Conservation (phyloP, 2,329 filamentous ascomycete genomes). For the Chrysoporthe cubensis region DNA sequence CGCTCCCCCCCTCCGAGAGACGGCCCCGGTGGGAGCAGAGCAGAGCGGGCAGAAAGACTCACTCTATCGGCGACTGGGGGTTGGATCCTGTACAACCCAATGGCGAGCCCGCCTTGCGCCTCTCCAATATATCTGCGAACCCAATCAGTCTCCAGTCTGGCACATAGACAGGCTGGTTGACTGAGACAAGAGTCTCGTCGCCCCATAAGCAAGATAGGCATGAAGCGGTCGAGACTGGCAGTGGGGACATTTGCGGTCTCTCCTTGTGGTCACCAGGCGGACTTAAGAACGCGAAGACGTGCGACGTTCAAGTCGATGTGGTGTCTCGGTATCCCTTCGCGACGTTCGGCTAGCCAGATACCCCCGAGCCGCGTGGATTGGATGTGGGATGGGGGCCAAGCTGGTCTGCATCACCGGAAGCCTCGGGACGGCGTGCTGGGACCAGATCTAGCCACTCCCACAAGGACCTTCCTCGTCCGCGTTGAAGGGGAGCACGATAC, state of each 20-base stretch:
- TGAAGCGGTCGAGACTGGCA: conserved; percentile 3
- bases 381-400: neutral
- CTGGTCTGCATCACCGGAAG: neutral
- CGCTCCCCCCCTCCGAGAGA: neutral
- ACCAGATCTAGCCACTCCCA: too few relatives aligned
- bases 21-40: neutral
- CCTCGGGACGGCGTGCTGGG: too few relatives aligned
- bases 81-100: conserved; percentile 10
- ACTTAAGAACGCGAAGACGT: neutral
- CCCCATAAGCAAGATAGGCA: conserved; percentile 20
- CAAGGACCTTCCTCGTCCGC: too few relatives aligned
- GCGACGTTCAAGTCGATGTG: neutral
- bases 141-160: conserved; percentile 5
- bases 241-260: neutral
- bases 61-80: neutral
- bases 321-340: conserved; percentile 1
- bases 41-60: neutral
- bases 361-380: neutral
- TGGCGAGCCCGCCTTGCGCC: neutral
- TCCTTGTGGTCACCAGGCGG: neutral
- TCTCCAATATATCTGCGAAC: conserved; percentile 20
- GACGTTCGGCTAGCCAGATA: neutral
- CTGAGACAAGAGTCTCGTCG: conserved; percentile 24
- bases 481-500: neutral
- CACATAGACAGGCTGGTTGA: conserved; percentile 6